A percentile compares a stretch with the other conserved stretches of the same genome.
These are phyloP conservation scores for Aspergillus ruber DNA, from an alignment of 2,329 filamentous ascomycete species.

Conservation along the genomic window DNA sequence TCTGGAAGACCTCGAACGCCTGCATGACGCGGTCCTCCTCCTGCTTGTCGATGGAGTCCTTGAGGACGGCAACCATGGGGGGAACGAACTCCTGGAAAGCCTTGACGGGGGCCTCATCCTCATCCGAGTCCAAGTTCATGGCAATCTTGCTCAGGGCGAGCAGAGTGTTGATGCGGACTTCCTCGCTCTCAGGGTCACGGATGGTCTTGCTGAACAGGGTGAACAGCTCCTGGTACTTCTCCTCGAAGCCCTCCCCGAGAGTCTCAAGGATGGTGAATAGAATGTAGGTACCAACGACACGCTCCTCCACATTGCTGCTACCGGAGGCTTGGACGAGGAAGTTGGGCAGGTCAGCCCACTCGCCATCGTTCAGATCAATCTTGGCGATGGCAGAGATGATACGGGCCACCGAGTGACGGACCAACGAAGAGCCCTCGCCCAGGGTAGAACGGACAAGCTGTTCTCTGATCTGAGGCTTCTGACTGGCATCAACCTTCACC, in stretches of 20 bases:
- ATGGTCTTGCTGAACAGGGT: constrained; percentile 80
- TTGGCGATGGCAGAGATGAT: constrained; percentile 82
- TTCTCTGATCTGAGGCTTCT: constrained; percentile 68
- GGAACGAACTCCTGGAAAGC: constrained; percentile 76
- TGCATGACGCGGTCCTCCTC: constrained; percentile 87
- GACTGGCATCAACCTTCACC: constrained; percentile 63
- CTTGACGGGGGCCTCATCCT: constrained; percentile 66
- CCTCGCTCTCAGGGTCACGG: constrained; percentile 79
- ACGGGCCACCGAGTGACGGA: constrained; percentile 79
- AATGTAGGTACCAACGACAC: constrained; percentile 88
- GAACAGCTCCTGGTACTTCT: constrained; percentile 74
- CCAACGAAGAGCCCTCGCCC: constrained; percentile 67
- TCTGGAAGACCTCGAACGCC: constrained; percentile 95
- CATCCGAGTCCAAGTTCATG: constrained; percentile 80
- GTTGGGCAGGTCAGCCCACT: constrained; percentile 76
- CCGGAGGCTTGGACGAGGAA: constrained; percentile 73
- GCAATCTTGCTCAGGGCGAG: constrained; percentile 82
- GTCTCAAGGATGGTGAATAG: constrained; percentile 87
- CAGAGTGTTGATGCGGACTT: constrained; percentile 92
- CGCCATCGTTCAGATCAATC: constrained; percentile 76
- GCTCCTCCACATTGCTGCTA: constrained; percentile 67
- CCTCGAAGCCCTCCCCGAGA: constrained; percentile 74
- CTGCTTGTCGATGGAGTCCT: constrained; percentile 68
- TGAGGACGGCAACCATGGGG: constrained; percentile 81
- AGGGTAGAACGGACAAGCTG: constrained; percentile 79